Percentiles rank a stretch among this genome's conserved stretches.
phyloP scores from a whole-genome alignment of 768 basidiomycete genomes.

The Hygrocybe coccinea region DNA sequence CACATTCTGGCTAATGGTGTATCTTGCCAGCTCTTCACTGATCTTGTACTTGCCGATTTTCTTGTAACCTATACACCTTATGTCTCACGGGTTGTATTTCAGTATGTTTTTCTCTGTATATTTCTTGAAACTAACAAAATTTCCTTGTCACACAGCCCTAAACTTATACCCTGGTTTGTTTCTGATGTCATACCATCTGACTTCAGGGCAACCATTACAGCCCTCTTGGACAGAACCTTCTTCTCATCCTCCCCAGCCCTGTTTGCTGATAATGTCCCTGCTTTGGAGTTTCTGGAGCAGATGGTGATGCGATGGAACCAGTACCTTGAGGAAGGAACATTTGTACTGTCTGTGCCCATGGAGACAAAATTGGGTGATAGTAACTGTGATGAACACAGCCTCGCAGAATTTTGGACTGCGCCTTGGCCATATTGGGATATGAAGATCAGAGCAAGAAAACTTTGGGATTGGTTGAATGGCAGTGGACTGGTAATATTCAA shows the following conservation, averaged over 20 bases:
- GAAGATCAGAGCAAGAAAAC: conserved; percentile 44
- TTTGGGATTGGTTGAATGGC: conserved; percentile 47
- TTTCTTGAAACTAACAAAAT: not conserved
- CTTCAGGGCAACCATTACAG: conserved; percentile 55
- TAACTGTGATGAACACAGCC: conserved; percentile 15
- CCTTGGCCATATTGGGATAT: conserved; percentile 77
- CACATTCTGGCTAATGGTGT: too few relatives aligned
- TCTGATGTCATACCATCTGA: conserved; percentile 89
- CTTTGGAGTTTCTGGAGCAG: conserved; percentile 34
- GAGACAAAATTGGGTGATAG: conserved; percentile 52
- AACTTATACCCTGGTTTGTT: conserved; percentile 96
- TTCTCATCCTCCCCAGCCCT: conserved; percentile 35
- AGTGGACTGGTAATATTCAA: conserved; percentile 83
- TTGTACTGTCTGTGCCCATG: conserved; percentile 64
- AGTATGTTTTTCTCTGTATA: conserved; percentile 47
- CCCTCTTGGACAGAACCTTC: conserved; percentile 62
- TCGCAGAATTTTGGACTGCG: conserved; percentile 65
- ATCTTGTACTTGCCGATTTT: conserved; percentile 90
- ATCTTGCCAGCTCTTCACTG: conserved; percentile 72
- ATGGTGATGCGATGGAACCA: conserved; percentile 69
- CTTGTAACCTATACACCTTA: conserved; percentile 85
- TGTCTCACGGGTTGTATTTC: conserved; percentile 79
- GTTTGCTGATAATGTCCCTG: conserved; percentile 15
- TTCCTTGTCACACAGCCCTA: conserved; percentile 55
- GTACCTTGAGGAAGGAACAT: conserved; percentile 67